Conservation (phyloP, 2,329 filamentous ascomycete genomes). For the Neopestalotiopsis rosae region DNA sequence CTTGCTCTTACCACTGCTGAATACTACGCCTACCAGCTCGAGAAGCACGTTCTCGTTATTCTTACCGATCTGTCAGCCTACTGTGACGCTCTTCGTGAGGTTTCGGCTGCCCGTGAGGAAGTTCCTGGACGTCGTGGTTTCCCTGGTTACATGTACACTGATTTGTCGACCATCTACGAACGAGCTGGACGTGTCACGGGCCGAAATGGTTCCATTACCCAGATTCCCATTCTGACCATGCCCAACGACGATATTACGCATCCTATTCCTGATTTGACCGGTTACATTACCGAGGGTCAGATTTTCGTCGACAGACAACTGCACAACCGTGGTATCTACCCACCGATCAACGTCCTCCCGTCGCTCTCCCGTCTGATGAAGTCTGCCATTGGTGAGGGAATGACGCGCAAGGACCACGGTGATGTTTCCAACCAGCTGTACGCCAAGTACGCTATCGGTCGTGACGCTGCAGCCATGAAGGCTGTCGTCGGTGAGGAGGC, state of each 20-base stretch:
- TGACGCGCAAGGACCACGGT: conserved; percentile 94
- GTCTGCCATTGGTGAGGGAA: conserved; percentile 96
- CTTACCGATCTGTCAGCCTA: conserved; percentile 97
- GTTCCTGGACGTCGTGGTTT: conserved; percentile 99
- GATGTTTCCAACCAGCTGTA: conserved; percentile 99
- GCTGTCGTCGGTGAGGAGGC: conserved; percentile 99
- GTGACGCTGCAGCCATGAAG: conserved; percentile 98
- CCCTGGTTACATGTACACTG: conserved; percentile 99
- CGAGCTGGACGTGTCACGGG: conserved; percentile 96
- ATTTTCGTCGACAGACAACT: conserved; percentile 96
- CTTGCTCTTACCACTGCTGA: conserved; percentile 97
- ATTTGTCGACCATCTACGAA: conserved; percentile 99
- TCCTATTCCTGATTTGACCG: conserved; percentile 97
- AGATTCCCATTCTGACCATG: conserved; percentile 99
- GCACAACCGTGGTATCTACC: conserved; percentile 96
- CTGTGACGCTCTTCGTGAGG: conserved; percentile 98
- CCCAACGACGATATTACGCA: conserved; percentile 99
- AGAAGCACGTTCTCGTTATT: conserved; percentile 99
- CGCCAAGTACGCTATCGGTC: conserved; percentile 98
- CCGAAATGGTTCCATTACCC: conserved; percentile 97
- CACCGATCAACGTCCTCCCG: conserved; percentile 97
- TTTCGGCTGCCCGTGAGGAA: conserved; percentile 97
- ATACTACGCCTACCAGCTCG: conserved; percentile 99
- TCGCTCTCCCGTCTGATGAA: conserved; percentile 99
- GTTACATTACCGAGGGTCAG: conserved; percentile 98